phyloP scores from a whole-genome alignment of 768 basidiomycete species.

The Kwoniella dendrophila region DNA sequence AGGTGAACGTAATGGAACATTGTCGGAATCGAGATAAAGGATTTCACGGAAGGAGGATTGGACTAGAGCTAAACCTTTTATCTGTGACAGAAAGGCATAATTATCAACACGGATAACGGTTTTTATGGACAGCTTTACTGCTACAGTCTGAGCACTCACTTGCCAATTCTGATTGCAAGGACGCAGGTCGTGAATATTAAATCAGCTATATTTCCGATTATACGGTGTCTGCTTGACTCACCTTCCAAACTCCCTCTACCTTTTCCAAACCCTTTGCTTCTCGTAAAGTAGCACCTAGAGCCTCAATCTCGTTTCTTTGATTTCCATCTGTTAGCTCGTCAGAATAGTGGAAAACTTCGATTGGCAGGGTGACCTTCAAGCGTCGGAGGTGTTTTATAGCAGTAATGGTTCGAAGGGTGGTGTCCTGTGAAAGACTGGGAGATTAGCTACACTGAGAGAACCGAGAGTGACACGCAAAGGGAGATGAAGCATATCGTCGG shows the following conservation, averaged over 20 bases:
- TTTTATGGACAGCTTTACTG: too few species aligned
- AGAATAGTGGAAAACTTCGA: constrained; percentile 58
- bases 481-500: background rate
- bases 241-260: constrained; percentile 42
- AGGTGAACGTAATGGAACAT: constrained; percentile 56
- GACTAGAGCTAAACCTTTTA: constrained; percentile 56
- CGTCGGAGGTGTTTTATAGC: constrained; percentile 54
- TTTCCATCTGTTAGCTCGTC: constrained; percentile 51
- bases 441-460: background rate
- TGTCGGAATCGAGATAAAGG: constrained; percentile 49
- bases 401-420: constrained; percentile 53
- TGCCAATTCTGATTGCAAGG: constrained; percentile 35
- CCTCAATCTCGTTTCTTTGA: constrained; percentile 46
- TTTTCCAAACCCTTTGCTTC: constrained; percentile 42
- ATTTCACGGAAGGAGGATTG: constrained; percentile 51
- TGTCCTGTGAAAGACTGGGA: constrained; percentile 47
- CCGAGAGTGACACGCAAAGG: background rate
- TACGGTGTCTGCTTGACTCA: constrained; percentile 29
- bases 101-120: too few species aligned
- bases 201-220: background rate
- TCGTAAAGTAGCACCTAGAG: constrained; percentile 53
- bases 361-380: constrained; percentile 53
- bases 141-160: too few species aligned
- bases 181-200: background rate
- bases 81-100: constrained; percentile 25